Base-by-base conservation (phyloP, 2,329 filamentous ascomycete species). In the Fusarium zealandicum region DNA sequence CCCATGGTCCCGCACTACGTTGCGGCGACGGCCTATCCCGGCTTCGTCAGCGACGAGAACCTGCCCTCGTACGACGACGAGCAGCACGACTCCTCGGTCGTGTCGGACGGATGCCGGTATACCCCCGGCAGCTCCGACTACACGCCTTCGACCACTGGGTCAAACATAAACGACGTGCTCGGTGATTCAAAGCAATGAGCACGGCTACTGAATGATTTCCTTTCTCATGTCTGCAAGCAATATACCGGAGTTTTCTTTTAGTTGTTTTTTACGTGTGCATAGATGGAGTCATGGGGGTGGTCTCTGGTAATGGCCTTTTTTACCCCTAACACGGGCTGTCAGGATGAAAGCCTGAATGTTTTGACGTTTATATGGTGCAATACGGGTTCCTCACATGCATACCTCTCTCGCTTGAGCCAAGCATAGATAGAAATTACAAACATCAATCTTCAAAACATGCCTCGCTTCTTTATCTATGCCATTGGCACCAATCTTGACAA, bases 21-120 rank as follows among this genome's bases (percentile, higher is more conserved):
- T 22, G 41, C 59, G 35, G 49, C 41, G 25, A 18, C 69, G n/a
- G 51, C 59, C 18, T 68, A 69, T 63, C 60, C 60, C 1, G 42
- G 44, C 13, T 66, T 58, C 39, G 40, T 58, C 10, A 28, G 44
- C 10, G 43, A 39, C 28, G 77, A 78, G 53, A 67, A 67, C 28
- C 71, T 78, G 6, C 79, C 78, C 0, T 70, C 78, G 1, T 80
- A 80, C 59, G 73, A 78, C 16, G 66, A 64, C 18, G 70, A 69
- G 41, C 47, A 63, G 30, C 61, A 56, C 27, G 60, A 70, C 37
- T 72, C 73, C 14, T 70, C 70, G 2, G 68, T 78, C 22, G 72
- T 79, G n/a, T 68, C 73, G 1, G 77, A 80, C 51, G 78, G 78
- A 16, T 76, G 76, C 63, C 69, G 73, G 51, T 76, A 75, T 57